Evolutionary conservation across 1,284 basidiomycete genomes (phyloP).

Genomic region (Leccinum fuscescens): DNA sequence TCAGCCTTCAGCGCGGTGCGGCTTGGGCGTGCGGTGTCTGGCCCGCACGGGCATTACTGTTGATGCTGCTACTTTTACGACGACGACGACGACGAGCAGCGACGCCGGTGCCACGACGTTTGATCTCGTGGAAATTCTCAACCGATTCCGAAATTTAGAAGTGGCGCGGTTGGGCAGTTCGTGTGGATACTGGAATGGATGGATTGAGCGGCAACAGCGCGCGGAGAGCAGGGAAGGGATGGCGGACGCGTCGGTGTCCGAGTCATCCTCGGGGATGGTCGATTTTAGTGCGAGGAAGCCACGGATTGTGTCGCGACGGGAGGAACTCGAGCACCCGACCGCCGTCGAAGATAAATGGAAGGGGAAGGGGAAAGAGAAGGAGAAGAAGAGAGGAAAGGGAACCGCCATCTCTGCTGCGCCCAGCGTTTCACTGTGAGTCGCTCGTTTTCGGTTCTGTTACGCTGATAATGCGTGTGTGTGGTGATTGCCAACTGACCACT

Average conservation of each 20-base stretch:
- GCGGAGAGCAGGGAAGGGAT: neutral
- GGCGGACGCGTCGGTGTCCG: neutral
- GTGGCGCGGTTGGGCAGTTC: conserved; percentile 45
- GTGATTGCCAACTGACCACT: conserved; percentile 8
- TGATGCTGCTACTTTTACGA: neutral
- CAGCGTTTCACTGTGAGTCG: conserved; percentile 26
- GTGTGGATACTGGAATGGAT: conserved; percentile 42
- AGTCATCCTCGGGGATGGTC: neutral
- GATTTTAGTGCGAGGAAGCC: conserved; percentile 6
- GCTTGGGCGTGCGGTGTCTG: conserved; percentile 15
- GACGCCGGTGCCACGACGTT: neutral
- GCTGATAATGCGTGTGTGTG: neutral
- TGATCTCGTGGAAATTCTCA: conserved; percentile 27
- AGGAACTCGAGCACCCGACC: conserved; percentile 14
- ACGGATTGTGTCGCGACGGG: conserved; percentile 12
- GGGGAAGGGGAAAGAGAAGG: conserved; percentile 11
- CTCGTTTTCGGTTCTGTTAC: neutral
- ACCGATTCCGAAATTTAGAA: conserved; percentile 43
- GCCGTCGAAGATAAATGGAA: conserved; percentile 2
- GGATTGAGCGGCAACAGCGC: conserved; percentile 9
- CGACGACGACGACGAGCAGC: neutral
- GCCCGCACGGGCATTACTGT: conserved; percentile 11
- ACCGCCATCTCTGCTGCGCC: neutral
- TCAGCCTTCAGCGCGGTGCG: conserved; percentile 11
- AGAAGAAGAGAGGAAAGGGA: conserved; percentile 9